Base-by-base conservation (phyloP, 345 rosid species). In the Eutrema japonicum region DNA sequence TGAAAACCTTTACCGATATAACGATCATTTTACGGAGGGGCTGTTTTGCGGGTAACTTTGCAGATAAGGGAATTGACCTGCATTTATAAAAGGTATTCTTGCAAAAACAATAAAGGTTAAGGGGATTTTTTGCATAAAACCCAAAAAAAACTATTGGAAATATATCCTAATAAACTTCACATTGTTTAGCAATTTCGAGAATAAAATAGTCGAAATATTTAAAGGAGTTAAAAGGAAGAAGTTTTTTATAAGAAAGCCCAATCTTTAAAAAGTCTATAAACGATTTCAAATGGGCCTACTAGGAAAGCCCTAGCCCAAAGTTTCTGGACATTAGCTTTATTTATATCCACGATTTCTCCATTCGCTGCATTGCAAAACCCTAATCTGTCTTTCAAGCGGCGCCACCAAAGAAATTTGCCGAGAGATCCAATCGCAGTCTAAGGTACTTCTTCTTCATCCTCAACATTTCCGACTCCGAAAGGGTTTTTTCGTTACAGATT, bases 371-470 rank as follows among this genome's bases (percentile, higher is more conserved):
- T 33, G 36, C 64, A 72, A 22, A 59, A 61, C 69, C 70, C 76
- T 72, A 72, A 49, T 59, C 13, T 16, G 13, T 49, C 11, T 37
- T 4, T 60, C 27, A 1, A 18, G 52, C 67, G 41, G 67, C 75
- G 75, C 66, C 37, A 70, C 64, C 22, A 35, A 50, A 36, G 58
- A 36, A 49, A 47, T 33, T 48, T n/a, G 16, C n/a, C 60, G 37
- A 46, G 37, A 10, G 22, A 35, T 54, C 63, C 3, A 43, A 41
- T 68, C 54, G 18, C 43, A 32, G 8, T 33, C 36, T 69, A 26
- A 71, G 67, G 67, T 71, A 59, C 35, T 32, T 32, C n/a, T 56
- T 45, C 36, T 3, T 65, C 22, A 7, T 48, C 66, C 2, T 70
- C 53, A 7, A 7, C 51, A 5, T 8, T 37, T 38, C 47, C 7